A percentile compares a stretch with the other conserved stretches of the same genome.
Conservation (phyloP, 306 rosid genomes). For the Trifolium fragiferum region DNA sequence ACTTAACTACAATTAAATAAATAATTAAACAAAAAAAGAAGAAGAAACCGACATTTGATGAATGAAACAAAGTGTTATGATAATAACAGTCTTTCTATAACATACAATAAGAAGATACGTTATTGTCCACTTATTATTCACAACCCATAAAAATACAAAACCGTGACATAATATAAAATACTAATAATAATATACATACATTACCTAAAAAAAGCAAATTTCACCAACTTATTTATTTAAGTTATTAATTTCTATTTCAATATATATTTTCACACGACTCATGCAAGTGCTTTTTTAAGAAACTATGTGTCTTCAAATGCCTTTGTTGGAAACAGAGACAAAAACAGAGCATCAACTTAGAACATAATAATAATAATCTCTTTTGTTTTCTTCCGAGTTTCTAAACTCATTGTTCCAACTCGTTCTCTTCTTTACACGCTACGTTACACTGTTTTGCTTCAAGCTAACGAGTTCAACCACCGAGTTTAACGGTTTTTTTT, state of each 20-base stretch:
- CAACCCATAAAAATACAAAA: conserved; percentile 36
- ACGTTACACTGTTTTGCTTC: conserved; percentile 31
- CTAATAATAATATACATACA: too few species aligned
- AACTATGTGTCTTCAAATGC: conserved; percentile 41
- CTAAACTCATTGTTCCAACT: background rate
- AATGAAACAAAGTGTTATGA: background rate
- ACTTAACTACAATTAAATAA: background rate
- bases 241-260: conserved; percentile 39
- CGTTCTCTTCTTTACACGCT: conserved; percentile 30
- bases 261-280: conserved; percentile 8
- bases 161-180: conserved; percentile 5
- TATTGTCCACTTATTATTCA: conserved; percentile 17
- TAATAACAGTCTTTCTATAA: background rate
- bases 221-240: conserved; percentile 40
- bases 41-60: conserved; percentile 7
- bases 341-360: conserved; percentile 1
- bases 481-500: conserved; percentile 16
- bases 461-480: conserved; percentile 35
- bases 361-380: conserved; percentile 17
- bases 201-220: conserved; percentile 18
- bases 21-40: background rate
- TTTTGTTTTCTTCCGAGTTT: conserved; percentile 20
- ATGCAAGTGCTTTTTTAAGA: conserved; percentile 17
- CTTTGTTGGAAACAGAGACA: conserved; percentile 34
- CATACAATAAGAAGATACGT: conserved; percentile 40